Evolutionary conservation across 2,329 filamentous ascomycete genomes (phyloP).

Genomic region (Fusarium agapanthi): DNA sequence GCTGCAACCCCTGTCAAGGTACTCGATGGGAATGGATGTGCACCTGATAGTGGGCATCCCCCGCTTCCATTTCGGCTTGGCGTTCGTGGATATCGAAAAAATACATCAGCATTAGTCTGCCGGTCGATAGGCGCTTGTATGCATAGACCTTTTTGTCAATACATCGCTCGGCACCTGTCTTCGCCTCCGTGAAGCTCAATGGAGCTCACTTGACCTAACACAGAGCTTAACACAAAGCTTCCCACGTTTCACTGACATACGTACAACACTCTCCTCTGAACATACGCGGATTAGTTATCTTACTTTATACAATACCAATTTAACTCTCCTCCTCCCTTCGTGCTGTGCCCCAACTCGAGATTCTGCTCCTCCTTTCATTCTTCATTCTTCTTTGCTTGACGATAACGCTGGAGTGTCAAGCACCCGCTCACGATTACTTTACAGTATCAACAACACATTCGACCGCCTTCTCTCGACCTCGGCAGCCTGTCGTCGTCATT

Average conservation of each 20-base stretch:
- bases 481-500: conserved; percentile 39
- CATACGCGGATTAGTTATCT: conserved; percentile 6
- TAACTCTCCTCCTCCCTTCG: background rate
- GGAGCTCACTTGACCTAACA: conserved; percentile 30
- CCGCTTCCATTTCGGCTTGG: conserved; percentile 32
- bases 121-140: background rate
- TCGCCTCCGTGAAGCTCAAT: conserved; percentile 7
- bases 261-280: conserved; percentile 1
- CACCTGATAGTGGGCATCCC: conserved; percentile 14
- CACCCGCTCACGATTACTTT: conserved; percentile 33
- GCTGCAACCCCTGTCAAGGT: conserved; percentile 13
- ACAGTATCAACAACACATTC: conserved; percentile 34
- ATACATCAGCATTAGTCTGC: background rate
- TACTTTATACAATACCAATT: conserved; percentile 6
- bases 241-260: conserved; percentile 21
- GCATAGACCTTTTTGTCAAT: conserved; percentile 11
- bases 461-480: conserved; percentile 38
- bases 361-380: background rate
- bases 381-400: conserved; percentile 4
- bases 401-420: conserved; percentile 1
- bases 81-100: background rate
- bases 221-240: conserved; percentile 32
- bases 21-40: conserved; percentile 21
- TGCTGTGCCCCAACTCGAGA: background rate
- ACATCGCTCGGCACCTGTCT: background rate